A percentile compares a stretch with the other conserved stretches of the same genome.
Conservation (phyloP, 345 rosid species). For the Pugionium cornutum region DNA sequence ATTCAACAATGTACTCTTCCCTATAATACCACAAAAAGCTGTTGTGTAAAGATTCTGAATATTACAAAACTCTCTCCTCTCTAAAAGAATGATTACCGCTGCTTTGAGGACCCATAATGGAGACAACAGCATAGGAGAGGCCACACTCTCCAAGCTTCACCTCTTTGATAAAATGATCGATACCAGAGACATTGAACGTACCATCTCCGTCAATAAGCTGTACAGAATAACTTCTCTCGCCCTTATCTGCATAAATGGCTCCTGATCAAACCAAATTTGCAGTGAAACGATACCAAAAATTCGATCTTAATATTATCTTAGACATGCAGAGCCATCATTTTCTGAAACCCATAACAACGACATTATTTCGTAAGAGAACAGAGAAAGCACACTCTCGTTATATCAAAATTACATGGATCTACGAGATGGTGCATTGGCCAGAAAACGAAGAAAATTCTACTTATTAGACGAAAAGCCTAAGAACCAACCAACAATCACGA, state of each 20-base stretch:
- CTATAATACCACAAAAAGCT: constrained; percentile 47
- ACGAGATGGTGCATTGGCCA: not conserved
- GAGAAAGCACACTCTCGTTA: not conserved
- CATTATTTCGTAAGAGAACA: not conserved
- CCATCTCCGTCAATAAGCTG: constrained; percentile 94
- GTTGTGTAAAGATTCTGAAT: not conserved
- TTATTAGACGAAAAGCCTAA: not conserved
- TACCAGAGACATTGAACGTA: constrained; percentile 54
- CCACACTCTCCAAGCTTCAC: constrained; percentile 76
- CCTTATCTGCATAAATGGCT: constrained; percentile 44
- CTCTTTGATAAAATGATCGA: constrained; percentile 64
- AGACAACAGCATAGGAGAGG: constrained; percentile 82
- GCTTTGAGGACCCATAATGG: constrained; percentile 99
- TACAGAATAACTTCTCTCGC: constrained; percentile 56
- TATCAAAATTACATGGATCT: constrained; percentile 22
- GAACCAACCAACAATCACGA: constrained; percentile 7
- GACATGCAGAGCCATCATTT: constrained; percentile 13
- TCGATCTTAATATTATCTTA: not conserved
- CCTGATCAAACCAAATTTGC: not conserved
- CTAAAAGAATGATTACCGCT: constrained; percentile 58
- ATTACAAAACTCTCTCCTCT: not conserved
- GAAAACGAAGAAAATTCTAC: not conserved
- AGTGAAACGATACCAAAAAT: not conserved
- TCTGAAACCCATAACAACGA: not conserved
- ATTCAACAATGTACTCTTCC: constrained; percentile 91